Conservation (phyloP, 495 filamentous ascomycete genomes). For the Sabuloglossum arenarium region DNA sequence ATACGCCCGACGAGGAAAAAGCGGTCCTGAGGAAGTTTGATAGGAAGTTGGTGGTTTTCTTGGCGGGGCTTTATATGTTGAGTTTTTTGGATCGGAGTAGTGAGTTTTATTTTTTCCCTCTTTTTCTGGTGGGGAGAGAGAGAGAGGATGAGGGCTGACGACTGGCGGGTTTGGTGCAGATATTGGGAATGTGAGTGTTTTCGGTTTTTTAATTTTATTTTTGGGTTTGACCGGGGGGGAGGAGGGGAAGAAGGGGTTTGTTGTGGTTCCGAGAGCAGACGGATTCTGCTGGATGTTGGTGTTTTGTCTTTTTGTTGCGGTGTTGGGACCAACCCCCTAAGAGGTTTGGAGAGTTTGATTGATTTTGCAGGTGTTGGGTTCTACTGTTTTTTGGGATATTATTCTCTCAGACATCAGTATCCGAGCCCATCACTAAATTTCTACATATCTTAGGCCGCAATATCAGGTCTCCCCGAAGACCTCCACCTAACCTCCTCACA, state of each 20-base stretch:
- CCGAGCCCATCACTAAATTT: not conserved
- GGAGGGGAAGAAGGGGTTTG: no score
- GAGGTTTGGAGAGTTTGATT: no score
- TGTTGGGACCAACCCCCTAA: no score
- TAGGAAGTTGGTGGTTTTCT: constrained; percentile 25
- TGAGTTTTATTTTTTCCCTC: constrained; percentile 46
- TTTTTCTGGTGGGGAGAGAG: not conserved
- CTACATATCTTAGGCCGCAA: constrained; percentile 28
- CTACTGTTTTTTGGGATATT: not conserved
- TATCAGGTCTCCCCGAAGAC: constrained; percentile 51
- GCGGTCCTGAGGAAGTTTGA: constrained; percentile 40
- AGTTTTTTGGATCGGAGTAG: constrained; percentile 58
- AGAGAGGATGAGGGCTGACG: no score
- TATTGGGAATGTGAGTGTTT: constrained; percentile 43
- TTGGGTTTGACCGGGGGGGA: no score
- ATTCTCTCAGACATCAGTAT: not conserved
- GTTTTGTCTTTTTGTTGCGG: no score
- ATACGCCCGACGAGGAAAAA: constrained; percentile 39
- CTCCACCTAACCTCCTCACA: constrained; percentile 31
- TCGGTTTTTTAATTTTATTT: no score
- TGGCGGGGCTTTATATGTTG: constrained; percentile 36
- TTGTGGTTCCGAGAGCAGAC: no score
- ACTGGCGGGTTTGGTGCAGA: constrained; percentile 22
- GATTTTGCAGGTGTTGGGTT: no score
- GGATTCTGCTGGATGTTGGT: no score